phyloP scores from a whole-genome alignment of 2,329 filamentous ascomycete genomes.

The Mycosphaerella arachidis region DNA sequence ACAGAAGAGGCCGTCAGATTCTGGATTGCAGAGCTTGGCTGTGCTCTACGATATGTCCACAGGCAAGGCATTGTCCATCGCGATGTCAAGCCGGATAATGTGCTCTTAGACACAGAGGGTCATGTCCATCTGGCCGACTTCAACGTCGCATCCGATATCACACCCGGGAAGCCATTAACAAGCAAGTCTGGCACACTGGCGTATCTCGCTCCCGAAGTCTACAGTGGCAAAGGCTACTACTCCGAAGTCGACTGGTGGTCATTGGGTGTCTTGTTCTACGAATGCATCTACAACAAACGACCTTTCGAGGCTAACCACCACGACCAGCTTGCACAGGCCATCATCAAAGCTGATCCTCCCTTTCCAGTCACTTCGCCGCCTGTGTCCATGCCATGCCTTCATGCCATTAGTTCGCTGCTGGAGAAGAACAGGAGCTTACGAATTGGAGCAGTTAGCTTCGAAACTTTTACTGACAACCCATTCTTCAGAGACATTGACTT shows the following conservation, averaged over 20 bases:
- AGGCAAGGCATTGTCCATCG: constrained; percentile 82
- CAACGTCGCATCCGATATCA: constrained; percentile 93
- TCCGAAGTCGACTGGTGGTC: constrained; percentile 98
- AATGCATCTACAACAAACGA: constrained; percentile 98
- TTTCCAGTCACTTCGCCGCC: constrained; percentile 91
- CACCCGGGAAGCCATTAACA: constrained; percentile 73
- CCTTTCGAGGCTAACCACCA: constrained; percentile 91
- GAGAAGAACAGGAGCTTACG: constrained; percentile 74
- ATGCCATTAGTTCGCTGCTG: constrained; percentile 79
- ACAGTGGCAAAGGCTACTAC: constrained; percentile 82
- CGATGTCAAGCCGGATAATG: constrained; percentile 89
- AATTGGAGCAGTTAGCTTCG: constrained; percentile 76
- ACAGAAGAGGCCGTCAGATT: constrained; percentile 96
- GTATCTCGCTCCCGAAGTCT: constrained; percentile 94
- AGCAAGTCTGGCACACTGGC: constrained; percentile 97
- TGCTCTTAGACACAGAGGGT: constrained; percentile 78
- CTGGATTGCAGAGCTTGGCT: constrained; percentile 93
- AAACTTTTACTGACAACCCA: constrained; percentile 79
- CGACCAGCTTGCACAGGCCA: constrained; percentile 71
- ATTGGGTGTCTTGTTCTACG: constrained; percentile 94
- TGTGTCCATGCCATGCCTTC: constrained; percentile 80
- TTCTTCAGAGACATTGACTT: constrained; percentile 90
- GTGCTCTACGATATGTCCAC: constrained; percentile 83
- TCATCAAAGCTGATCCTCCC: constrained; percentile 74
- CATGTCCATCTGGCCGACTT: constrained; percentile 98